Evolutionary conservation across 2,329 filamentous ascomycete species (phyloP), one percentile per base, ranked within the genome.

Genomic region (Rosellinia necatrix): DNA sequence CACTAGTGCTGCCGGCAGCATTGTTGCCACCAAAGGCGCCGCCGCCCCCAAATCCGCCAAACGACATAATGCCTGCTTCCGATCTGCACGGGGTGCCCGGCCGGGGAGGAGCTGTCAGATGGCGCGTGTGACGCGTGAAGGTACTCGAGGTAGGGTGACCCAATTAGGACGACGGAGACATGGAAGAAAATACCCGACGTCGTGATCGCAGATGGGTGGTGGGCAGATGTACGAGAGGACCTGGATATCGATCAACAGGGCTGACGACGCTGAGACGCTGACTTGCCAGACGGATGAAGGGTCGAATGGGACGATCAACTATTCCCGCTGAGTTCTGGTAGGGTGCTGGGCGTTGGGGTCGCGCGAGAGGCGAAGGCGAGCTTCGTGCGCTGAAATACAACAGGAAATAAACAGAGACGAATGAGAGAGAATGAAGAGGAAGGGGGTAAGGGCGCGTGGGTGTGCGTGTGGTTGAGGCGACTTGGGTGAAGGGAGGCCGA

Each of bases 21-120:
- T 81, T 84, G 61, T 79, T 78, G 74, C 83, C 83, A 73, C 88
- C 87, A 76, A 61, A 64, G 62, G 60, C 55, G 44, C 63, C 55
- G 49, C 83, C 81, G 66, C 76, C 74, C 63, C 78, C 77, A 64
- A 83, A 83, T 62, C 77, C 75, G 65, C 78, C 77, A 66, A 83
- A 82, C 67, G 82, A 82, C 82, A 85, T 85, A 68, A 62, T 76
- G 68, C 53, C 46, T 56, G 51, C 52, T 55, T 55, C 43, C 61
- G 50, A 42, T 29, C 37, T 49, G 27, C 38, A 42, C 38, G 52
- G 40, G 58, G 56, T 46, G 50, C 41, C 49, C 58, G 61, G 56
- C 53, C 48, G 57, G 43, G 56, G 56, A 59, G 57, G 50, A 35
- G 59, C 38, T 30, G 51, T 49, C 52, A 48, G 50, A 53, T 59